Conservation (phyloP, 2,329 filamentous ascomycete genomes). For the Ophiostoma perfectum region DNA sequence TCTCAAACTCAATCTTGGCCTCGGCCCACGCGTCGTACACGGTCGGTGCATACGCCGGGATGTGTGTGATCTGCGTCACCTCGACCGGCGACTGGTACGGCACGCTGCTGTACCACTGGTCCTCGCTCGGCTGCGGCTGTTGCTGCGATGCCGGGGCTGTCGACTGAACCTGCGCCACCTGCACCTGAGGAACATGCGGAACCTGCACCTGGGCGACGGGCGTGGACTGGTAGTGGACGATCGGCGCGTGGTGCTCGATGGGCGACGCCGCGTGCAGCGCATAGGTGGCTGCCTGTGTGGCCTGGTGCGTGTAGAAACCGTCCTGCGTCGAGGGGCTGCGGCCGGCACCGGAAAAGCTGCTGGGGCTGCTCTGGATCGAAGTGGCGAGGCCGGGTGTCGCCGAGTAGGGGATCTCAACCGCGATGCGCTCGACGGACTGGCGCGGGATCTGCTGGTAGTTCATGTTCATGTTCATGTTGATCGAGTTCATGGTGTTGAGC, state of each 20-base stretch:
- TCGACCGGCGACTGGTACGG: conserved; percentile 55
- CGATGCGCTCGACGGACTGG: conserved; percentile 42
- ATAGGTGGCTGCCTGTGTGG: conserved; percentile 44
- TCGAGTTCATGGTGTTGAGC: conserved; percentile 39
- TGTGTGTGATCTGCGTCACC: conserved; percentile 49
- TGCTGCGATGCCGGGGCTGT: conserved; percentile 30
- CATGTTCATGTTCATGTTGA: conserved; percentile 36
- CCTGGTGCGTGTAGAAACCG: conserved; percentile 46
- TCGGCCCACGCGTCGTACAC: conserved; percentile 48
- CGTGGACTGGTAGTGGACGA: conserved; percentile 39
- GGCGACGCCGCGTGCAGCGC: conserved; percentile 45
- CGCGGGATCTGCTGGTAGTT: conserved; percentile 48
- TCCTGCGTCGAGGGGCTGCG: conserved; percentile 51
- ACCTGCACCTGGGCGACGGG: conserved; percentile 33
- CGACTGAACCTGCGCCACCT: conserved; percentile 27
- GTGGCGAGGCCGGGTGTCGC: conserved; percentile 41
- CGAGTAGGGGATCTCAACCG: conserved; percentile 47
- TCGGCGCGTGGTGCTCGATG: conserved; percentile 40
- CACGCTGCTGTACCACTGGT: conserved; percentile 49
- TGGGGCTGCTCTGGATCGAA: conserved; percentile 55
- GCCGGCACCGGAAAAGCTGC: conserved; percentile 52
- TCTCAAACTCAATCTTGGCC: conserved; percentile 54
- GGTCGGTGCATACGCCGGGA: conserved; percentile 46
- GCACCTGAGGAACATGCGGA: conserved; percentile 35
- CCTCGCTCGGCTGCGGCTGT: conserved; percentile 33